Evolutionary conservation across 2,329 filamentous ascomycete genomes (phyloP), one percentile per base, ranked within the genome.

Genomic region (Shiraia sp.): DNA sequence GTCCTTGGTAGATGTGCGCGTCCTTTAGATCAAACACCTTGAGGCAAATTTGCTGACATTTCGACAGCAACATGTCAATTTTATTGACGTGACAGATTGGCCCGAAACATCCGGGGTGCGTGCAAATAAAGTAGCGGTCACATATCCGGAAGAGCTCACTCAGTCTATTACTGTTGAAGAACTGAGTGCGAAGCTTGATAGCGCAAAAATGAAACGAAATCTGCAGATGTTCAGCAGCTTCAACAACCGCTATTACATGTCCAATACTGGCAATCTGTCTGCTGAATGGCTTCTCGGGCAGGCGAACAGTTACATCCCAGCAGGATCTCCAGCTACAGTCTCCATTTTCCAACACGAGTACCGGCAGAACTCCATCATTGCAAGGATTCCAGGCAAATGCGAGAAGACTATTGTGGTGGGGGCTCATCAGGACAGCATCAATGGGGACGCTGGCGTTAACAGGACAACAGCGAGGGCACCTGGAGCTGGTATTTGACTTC

Each of bases 81-180:
- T 96, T 76, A 93, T 96, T 79, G 91, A 97, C 72, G 90, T 96
- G 60, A 96, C 92, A 47, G 80, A 88, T 19, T 81, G 83, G 40
- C 75, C 77, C 31, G 78, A 85, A 32, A 42, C 37, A n/a, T 36
- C 47, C n/a, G 36, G 70, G 37, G 72, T 78, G 45, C 31, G 13
- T 10, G 27, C 27, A 28, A 23, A 28, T 15, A 27, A 32, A 7
- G 6, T 14, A 10, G 10, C 13, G 3, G 75, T 83, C 49, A 74
- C 70, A 32, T 93, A 86, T 65, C 90, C 89, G 2, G 72, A 77
- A 32, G 80, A 85, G 59, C 79, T 83, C 48, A 65, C 75, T 30
- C 79, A 86, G 51, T 80, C 87, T 52, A 75, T 82, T 28, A 81
- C 81, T 4, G 78, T 96, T 54, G 75, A 74, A 39, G 78, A 83